phyloP scores from a whole-genome alignment of 495 filamentous ascomycete genomes.

The Penicillium paxilli region DNA sequence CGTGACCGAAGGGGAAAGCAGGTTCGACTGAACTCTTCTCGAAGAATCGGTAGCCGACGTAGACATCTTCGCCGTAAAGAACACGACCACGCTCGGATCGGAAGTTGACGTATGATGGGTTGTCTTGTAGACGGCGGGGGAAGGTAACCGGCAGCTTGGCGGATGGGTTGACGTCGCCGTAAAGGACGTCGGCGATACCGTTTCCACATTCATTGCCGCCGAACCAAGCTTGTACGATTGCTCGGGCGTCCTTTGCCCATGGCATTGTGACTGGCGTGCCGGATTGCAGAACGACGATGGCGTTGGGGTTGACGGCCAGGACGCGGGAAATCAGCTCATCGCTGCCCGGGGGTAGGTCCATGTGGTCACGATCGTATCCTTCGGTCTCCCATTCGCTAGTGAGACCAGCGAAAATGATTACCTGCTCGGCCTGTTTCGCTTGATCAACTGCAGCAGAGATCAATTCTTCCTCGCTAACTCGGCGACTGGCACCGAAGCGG shows the following conservation, averaged over 20 bases:
- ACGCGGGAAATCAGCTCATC: conserved; percentile 73
- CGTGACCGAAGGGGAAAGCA: conserved; percentile 80
- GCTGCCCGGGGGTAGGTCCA: conserved; percentile 78
- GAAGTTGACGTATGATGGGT: conserved; percentile 75
- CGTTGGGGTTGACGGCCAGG: conserved; percentile 67
- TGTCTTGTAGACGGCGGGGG: conserved; percentile 67
- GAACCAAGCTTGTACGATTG: conserved; percentile 76
- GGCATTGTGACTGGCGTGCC: conserved; percentile 86
- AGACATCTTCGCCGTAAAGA: conserved; percentile 77
- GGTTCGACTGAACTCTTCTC: conserved; percentile 66
- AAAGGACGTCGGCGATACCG: conserved; percentile 58
- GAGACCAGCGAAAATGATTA: conserved; percentile 76
- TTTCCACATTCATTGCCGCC: conserved; percentile 68
- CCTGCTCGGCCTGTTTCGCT: conserved; percentile 67
- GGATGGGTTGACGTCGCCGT: conserved; percentile 56
- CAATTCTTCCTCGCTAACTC: conserved; percentile 65
- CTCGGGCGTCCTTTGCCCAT: conserved; percentile 67
- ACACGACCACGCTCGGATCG: conserved; percentile 76
- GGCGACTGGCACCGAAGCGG: conserved; percentile 73
- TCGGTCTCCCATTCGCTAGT: conserved; percentile 89
- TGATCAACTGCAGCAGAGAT: conserved; percentile 61
- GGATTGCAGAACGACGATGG: conserved; percentile 79
- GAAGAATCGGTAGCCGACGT: conserved; percentile 83
- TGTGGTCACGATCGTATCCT: conserved; percentile 78
- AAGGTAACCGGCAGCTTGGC: conserved; percentile 61